Conservation (phyloP, 106 monocot species). For the Platanthera guangdongensis region DNA sequence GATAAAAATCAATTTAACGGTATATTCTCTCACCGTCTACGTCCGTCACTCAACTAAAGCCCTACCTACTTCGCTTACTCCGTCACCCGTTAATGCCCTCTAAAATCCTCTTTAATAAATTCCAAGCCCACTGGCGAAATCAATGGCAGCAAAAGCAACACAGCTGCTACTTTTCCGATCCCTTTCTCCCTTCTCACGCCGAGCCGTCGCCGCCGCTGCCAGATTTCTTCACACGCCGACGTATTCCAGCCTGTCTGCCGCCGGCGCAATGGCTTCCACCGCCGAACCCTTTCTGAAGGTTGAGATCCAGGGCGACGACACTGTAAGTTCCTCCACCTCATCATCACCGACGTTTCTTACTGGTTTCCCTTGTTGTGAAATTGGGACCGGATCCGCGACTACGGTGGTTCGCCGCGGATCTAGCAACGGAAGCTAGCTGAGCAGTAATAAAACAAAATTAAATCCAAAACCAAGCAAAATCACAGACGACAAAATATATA, state of each 20-base stretch:
- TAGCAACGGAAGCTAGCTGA: no score
- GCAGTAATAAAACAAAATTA: no score
- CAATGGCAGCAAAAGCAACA: not conserved
- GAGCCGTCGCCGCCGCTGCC: no score
- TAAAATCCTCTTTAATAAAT: not conserved
- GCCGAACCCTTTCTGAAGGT: constrained; percentile 44
- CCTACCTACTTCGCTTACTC: not conserved
- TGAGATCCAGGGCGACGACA: constrained; percentile 66
- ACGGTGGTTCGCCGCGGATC: no score
- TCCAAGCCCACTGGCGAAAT: not conserved
- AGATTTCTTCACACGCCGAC: not conserved
- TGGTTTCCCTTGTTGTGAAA: no score
- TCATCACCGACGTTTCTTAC: not conserved
- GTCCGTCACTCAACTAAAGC: not conserved
- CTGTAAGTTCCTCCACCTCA: constrained; percentile 30
- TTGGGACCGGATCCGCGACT: no score
- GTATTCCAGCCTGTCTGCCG: constrained; percentile 14
- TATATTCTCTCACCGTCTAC: no score
- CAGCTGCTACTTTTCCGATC: constrained; percentile 1
- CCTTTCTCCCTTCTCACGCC: not conserved
- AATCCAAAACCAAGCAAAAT: no score
- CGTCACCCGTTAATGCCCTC: not conserved
- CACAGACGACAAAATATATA: no score
- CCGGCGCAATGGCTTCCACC: constrained; percentile 11
- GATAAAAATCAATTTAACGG: no score